Base-by-base conservation (phyloP, 2,329 filamentous ascomycete genomes). In the Fusarium aywerte region DNA sequence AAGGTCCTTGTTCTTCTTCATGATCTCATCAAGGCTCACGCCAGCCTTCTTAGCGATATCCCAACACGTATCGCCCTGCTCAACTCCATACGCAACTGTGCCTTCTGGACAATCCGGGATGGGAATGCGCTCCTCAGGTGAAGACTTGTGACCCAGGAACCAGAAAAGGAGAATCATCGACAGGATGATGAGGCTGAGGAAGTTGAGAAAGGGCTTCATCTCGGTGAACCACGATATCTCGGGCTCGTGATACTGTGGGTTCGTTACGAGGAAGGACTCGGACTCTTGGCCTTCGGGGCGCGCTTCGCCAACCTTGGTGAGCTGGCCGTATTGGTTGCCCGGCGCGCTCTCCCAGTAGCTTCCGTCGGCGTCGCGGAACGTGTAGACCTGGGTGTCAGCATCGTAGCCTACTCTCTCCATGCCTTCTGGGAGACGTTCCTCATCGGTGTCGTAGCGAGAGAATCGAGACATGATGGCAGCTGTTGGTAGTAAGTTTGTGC, bases 331-430 rank as follows among this genome's bases (percentile, higher is more conserved):
- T 43, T 79, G 76, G 44, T 76, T 78, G 16, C 85, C 85, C 0
- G 84, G 80, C 2, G 80, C 80, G 33, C 83, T 81, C 69, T 85
- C 81, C 79, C 83, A 87, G 67, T 78, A 76, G 56, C 76, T 80
- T 43, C 85, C 85, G 43, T 82, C 78, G 23, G 74, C 59, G 54
- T 85, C 84, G 55, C 79, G 79, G 74, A 83, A 87, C 20, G 82
- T 85, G 75, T 87, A 87, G 51, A 78, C 76, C 68, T 85, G 80
- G 2, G 79, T 82, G 73, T 87, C 84, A 54, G 84, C 83, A 62
- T 87, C 85, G 76, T 88, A 87, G 66, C 84, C 84, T 27, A 85
- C 77, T 57, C 85, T 81, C 39, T 77, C 73, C 81, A 87, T 85
- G 74, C 85, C 85, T 38, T 82, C 78, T 4, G 85, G 85, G 16